phyloP scores from a whole-genome alignment of 208 protist species.

The Leptomonas pyrrhocoris region DNA sequence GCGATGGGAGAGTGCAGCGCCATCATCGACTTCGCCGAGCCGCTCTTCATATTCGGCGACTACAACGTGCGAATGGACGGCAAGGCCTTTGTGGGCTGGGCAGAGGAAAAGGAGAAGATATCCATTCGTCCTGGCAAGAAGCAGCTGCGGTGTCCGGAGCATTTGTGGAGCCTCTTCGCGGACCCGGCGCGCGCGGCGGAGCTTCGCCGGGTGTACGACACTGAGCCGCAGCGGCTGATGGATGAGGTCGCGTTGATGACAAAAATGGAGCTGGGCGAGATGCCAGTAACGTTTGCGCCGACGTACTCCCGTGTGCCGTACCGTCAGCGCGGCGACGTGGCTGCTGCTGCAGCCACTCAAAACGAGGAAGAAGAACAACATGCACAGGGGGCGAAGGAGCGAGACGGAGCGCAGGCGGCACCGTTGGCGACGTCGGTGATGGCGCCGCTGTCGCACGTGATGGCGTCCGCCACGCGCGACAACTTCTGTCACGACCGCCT shows the following conservation, averaged over 20 bases:
- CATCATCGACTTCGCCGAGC: constrained; percentile 54
- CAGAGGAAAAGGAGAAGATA: constrained; percentile 37
- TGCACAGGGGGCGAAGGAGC: neutral
- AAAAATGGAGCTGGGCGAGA: constrained; percentile 64
- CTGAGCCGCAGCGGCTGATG: constrained; percentile 51
- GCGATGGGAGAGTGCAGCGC: constrained; percentile 56
- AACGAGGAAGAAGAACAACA: neutral
- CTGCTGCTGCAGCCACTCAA: too few relatives aligned
- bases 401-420: too few relatives aligned
- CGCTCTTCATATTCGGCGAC: constrained; percentile 83
- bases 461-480: constrained; percentile 17
- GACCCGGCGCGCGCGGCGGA: constrained; percentile 20
- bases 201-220: constrained; percentile 47
- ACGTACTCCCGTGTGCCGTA: constrained; percentile 60
- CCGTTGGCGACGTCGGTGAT: neutral
- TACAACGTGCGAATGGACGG: constrained; percentile 75
- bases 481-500: constrained; percentile 53
- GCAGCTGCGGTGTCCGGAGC: constrained; percentile 50
- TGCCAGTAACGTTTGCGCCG: constrained; percentile 65
- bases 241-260: constrained; percentile 54
- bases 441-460: constrained; percentile 24
- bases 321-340: constrained; percentile 4
- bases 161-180: constrained; percentile 57
- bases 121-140: constrained; percentile 48
- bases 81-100: constrained; percentile 36